Base-by-base conservation (phyloP, 225 moss, liverwort and hornwort genomes). In the Anthoceros angustus region DNA sequence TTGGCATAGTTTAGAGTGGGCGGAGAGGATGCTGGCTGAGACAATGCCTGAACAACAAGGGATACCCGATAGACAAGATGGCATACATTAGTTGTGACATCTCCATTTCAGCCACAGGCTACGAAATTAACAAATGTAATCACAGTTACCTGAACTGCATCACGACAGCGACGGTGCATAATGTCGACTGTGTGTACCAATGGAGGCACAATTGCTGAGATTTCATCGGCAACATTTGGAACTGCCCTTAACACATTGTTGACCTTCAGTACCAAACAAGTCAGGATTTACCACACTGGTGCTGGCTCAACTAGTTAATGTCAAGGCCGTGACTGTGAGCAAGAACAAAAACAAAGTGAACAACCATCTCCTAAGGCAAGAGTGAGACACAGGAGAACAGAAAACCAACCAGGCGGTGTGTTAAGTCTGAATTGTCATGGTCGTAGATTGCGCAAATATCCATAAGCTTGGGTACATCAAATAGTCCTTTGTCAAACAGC, bases 391-490 rank as follows among this genome's bases (percentile, higher is more conserved):
- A 65, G 24, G 66, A 64, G 64, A 50, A 21, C 3, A 62, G 42
- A 40, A 63, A 62, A 65, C 67, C 20, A 75, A 98, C 98, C 92
- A 98, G 67, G 68, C 75, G 76, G 74, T 76, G 73, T 23, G 98
- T 89, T 77, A 92, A 75, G 70, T 84, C 87, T 72, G 81, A 84
- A 66, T 98, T 98, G 78, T 92, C 84, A 49, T 83, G 85, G 63
- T 84, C 87, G 69, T 91, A 98, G 40, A 98, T 81, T 42, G 98
- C 98, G 65, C 85, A 77, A 24, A 87, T 63, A 68, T 98, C 98
- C 77, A 98, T 79, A 63, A 98, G 76, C 75, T 89, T 89, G 38
- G 98, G 87, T 64, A 98, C 67, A 75, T 92, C 86, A 42, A 98
- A 70, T 26, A 87, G 7, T 55, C 55, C 55, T 55, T 55, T 20